phyloP scores from a whole-genome alignment of 352 stramenopile species.

The Globisporangium solare region DNA sequence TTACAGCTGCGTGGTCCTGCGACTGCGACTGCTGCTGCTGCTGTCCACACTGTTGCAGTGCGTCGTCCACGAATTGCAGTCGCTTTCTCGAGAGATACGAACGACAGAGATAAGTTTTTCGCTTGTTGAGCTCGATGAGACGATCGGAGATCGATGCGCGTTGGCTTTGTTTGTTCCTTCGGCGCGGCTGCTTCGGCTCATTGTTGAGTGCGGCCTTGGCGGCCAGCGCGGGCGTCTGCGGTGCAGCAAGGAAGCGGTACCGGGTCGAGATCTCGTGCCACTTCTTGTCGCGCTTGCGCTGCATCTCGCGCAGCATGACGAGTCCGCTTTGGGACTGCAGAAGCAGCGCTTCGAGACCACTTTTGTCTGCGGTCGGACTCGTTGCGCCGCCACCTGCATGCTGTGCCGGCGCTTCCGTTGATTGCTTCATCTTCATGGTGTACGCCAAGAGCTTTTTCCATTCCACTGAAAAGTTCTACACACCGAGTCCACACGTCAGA shows the following conservation, averaged over 20 bases:
- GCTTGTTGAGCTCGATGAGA: conserved; percentile 4
- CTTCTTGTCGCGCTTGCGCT: conserved; percentile 23
- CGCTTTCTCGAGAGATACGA: conserved; percentile 6
- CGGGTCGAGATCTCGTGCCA: conserved; percentile 28
- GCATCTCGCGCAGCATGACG: conserved; percentile 45
- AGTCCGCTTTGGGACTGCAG: conserved; percentile 48
- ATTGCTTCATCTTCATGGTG: conserved; percentile 42
- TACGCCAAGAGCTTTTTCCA: conserved; percentile 55
- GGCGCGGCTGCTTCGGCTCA: background rate
- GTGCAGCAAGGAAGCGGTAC: conserved; percentile 19
- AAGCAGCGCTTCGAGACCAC: conserved; percentile 38
- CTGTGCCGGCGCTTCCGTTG: conserved; percentile 1
- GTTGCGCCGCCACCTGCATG: background rate
- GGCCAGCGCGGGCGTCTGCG: background rate
- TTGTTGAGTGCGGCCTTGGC: background rate
- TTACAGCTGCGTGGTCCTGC: conserved; percentile 12
- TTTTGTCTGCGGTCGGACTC: background rate
- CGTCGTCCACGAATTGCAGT: background rate
- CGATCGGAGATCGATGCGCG: background rate
- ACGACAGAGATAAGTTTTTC: conserved; percentile 4
- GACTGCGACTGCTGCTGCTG: conserved; percentile 1
- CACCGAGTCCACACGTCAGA: background rate
- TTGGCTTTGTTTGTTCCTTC: background rate
- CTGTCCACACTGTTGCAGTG: background rate
- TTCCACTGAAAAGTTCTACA: conserved; percentile 54